Conservation (phyloP, 345 rosid species). For the Punica granatum region DNA sequence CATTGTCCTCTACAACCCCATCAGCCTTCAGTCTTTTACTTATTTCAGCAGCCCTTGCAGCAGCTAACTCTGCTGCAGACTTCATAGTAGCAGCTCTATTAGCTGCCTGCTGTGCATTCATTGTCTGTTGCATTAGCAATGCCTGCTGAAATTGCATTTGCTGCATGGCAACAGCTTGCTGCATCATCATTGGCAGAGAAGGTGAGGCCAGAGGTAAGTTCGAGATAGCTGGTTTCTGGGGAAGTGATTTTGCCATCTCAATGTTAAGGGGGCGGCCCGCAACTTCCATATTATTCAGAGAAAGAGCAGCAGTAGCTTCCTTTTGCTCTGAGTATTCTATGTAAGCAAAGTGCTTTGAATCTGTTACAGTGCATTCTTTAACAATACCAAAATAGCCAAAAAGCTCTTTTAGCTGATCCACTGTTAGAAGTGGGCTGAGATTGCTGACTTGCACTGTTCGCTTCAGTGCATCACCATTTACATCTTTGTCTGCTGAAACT, state of each 20-base stretch:
- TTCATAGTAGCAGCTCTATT: conserved; percentile 91
- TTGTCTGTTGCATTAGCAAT: conserved; percentile 87
- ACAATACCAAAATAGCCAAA: conserved; percentile 91
- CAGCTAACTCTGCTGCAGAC: conserved; percentile 95
- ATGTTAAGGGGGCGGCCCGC: conserved; percentile 89
- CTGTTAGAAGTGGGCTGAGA: conserved; percentile 84
- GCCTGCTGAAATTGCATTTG: conserved; percentile 99
- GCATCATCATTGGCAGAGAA: conserved; percentile 95
- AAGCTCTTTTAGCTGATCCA: conserved; percentile 85
- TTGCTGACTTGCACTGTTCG: conserved; percentile 95
- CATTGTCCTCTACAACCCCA: conserved; percentile 63
- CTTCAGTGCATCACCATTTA: conserved; percentile 54
- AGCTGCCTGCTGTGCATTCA: conserved; percentile 98
- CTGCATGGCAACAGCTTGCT: conserved; percentile 98
- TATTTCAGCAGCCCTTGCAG: conserved; percentile 97
- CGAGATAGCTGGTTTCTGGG: conserved; percentile 51
- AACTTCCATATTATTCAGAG: conserved; percentile 89
- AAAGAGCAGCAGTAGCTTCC: conserved; percentile 89
- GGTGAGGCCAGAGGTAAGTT: conserved; percentile 53
- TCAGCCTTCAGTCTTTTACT: conserved; percentile 83
- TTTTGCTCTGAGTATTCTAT: conserved; percentile 80
- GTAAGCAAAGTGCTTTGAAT: conserved; percentile 86
- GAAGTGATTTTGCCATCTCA: conserved; percentile 94
- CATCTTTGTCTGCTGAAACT: conserved; percentile 57
- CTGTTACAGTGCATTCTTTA: conserved; percentile 70